Evolutionary conservation across 2,329 filamentous ascomycete species (phyloP), one percentile per base, ranked within the genome.

Genomic region (Paraconiothyrium brasiliense): DNA sequence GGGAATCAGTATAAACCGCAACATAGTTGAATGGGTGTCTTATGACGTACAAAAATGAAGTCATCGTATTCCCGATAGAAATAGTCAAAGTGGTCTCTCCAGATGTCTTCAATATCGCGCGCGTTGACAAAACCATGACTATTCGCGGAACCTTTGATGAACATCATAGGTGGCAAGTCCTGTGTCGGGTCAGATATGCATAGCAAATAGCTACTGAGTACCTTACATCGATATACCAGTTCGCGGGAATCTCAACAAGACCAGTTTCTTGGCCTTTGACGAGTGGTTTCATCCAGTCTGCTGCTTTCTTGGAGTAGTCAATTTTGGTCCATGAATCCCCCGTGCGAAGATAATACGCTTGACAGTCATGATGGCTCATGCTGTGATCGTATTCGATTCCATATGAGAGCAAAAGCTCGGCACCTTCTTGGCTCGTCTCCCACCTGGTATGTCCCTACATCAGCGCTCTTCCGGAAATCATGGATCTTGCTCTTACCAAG

Each of bases 21-120:
- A 20, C 8, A 8, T 20, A 30, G 7, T 20, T 35, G 16, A 11
- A 47, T 14, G 43, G n/a, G 46, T 51, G 14, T 14, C 46, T 35
- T 11, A 44, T 13, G 14, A 52, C 58, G 39, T 46, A 60, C 58
- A 67, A 92, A 92, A 55, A 92, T 85, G 63, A 92, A 92, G 67
- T 91, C 89, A 67, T 93, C 90, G 63, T 92, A 90, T 74, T 93
- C 89, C 27, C 90, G 83, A 73, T 93, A 93, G 71, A 91, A 92
- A 76, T 92, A 92, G 67, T 89, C 85, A 62, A 90, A 90, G 65
- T 90, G 87, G 62, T 90, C 87, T 67, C 84, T 79, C 88, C 87
- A 90, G 37, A 90, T 83, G 41, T 88, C 86, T 69, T 90, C 87
- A 1, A 90, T 84, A 63, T 89, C 86, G 20, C 84, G 78, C 0